Percentiles rank a stretch among this genome's conserved stretches.
phyloP scores from a whole-genome alignment of 2,329 filamentous ascomycete genomes.

The Phaeoacremonium minimum region DNA sequence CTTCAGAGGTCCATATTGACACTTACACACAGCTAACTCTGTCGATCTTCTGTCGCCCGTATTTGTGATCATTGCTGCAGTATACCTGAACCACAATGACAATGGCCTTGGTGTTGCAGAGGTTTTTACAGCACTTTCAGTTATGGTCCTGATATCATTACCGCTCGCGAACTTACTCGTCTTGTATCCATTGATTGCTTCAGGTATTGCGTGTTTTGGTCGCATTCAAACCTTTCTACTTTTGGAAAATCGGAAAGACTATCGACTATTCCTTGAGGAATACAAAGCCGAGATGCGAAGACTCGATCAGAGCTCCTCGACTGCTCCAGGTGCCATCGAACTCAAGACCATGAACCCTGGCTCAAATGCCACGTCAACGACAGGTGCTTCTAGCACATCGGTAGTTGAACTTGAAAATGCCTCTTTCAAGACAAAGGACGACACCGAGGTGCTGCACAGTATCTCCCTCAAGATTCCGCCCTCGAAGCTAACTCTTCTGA shows the following conservation, averaged over 20 bases:
- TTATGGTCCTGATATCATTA: slow-evolving; percentile 25
- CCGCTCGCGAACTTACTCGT: slow-evolving; percentile 26
- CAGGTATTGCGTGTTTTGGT: slow-evolving; percentile 23
- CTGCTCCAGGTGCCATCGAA: background rate
- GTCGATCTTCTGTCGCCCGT: slow-evolving; percentile 23
- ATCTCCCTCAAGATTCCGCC: background rate
- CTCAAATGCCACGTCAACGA: background rate
- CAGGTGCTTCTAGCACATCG: no score
- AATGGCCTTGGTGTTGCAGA: slow-evolving; percentile 22
- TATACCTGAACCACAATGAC: slow-evolving; percentile 23
- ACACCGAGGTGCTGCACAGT: background rate
- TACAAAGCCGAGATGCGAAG: no score
- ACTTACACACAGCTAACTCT: slow-evolving; percentile 11
- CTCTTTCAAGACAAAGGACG: background rate
- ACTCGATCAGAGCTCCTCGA: background rate
- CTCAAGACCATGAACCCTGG: background rate
- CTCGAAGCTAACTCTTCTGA: slow-evolving; percentile 15
- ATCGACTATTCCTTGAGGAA: background rate
- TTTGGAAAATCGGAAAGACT: slow-evolving; percentile 16
- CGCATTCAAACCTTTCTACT: slow-evolving; percentile 27
- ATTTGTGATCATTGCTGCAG: slow-evolving; percentile 25
- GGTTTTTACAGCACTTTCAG: slow-evolving; percentile 29
- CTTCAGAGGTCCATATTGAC: background rate
- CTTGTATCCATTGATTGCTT: slow-evolving; percentile 17
- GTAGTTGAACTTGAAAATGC: background rate